Evolutionary conservation across 306 rosid species (phyloP), one percentile per base, ranked within the genome.

Genomic region (Albizia julibrissin): DNA sequence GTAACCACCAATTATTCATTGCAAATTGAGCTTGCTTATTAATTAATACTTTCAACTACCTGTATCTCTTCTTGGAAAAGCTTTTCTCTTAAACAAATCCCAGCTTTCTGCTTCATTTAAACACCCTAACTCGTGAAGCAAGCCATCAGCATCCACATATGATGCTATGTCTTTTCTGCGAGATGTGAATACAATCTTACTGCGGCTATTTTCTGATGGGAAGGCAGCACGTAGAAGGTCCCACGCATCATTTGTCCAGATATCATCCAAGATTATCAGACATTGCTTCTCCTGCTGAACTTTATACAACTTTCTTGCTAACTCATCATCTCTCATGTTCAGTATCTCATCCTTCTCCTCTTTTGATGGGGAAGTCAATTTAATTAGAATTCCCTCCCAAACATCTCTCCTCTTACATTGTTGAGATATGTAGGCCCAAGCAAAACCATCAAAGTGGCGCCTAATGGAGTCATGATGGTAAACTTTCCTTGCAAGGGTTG

Each of bases 231-330:
- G 21, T 3, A 91, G 49, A 33, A 58, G 31, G 43, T 88, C 84
- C 93, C 92, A 89, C 2, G 84, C 77, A 3, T 76, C 84, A 27
- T 34, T 31, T 46, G 56, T 82, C 92, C 93, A 89, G 54, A 91
- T 82, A 52, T 91, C 93, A 84, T 91, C 95, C 18, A 91, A 80
- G 40, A 91, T 76, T 15, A 91, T 85, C 68, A 89, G 83, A 68
- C 86, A 91, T 34, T 62, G 76, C 58, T 80, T 89, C 29, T 75
- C 84, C 62, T 79, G 73, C 54, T 65, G 93, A 14, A 83, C 86
- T 79, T 76, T 74, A 62, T 76, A 69, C 76, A 88, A 69, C 81
- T 69, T 81, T 71, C 78, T 74, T 11, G 90, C 90, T 13, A 90
- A 13, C 75, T 90, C 91, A 0, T 79, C 88, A 9, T 88, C 84